These are phyloP conservation scores for Ganoderma sinense DNA, from an alignment of 1,284 basidiomycete species.

Conservation along the genomic window DNA sequence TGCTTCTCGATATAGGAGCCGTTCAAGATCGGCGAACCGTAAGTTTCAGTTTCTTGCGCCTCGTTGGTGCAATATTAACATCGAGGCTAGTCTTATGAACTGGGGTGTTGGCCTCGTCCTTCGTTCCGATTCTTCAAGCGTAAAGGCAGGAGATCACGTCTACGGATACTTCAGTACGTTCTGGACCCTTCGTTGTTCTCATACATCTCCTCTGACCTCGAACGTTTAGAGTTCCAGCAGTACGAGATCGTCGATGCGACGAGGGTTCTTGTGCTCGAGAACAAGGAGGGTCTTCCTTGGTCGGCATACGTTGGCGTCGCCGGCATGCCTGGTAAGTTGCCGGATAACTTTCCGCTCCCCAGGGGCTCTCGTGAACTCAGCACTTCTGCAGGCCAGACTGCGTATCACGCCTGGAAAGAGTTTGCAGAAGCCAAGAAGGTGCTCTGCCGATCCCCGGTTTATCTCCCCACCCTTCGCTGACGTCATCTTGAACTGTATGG, in stretches of 20 bases:
- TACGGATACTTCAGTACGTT: constrained; percentile 41
- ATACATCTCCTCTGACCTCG: not conserved
- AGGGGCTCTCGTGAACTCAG: not conserved
- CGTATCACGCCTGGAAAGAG: constrained; percentile 36
- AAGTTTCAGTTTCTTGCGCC: too few species aligned
- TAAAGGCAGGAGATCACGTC: constrained; percentile 53
- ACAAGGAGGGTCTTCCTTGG: constrained; percentile 40
- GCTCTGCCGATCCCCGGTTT: not conserved
- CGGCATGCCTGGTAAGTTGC: constrained; percentile 42
- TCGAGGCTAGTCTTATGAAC: constrained; percentile 24
- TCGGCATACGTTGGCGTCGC: constrained; percentile 40
- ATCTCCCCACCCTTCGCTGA: not conserved
- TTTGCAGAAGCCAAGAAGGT: constrained; percentile 33
- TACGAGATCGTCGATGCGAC: constrained; percentile 25
- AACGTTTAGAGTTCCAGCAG: constrained; percentile 32
- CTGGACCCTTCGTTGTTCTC: too few species aligned
- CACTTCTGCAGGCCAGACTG: constrained; percentile 32
- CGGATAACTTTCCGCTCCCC: not conserved
- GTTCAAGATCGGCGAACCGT: constrained; percentile 26
- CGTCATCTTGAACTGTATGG: not conserved
- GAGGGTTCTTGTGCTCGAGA: constrained; percentile 32
- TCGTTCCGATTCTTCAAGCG: constrained; percentile 47
- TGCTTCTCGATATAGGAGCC: constrained; percentile 7
- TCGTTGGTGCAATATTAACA: not conserved
- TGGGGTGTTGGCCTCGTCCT: constrained; percentile 51